A percentile compares a stretch with the other conserved stretches of the same genome.
phyloP scores from a whole-genome alignment of 2,329 filamentous ascomycete species.

The Arthrinium phaeospermum region DNA sequence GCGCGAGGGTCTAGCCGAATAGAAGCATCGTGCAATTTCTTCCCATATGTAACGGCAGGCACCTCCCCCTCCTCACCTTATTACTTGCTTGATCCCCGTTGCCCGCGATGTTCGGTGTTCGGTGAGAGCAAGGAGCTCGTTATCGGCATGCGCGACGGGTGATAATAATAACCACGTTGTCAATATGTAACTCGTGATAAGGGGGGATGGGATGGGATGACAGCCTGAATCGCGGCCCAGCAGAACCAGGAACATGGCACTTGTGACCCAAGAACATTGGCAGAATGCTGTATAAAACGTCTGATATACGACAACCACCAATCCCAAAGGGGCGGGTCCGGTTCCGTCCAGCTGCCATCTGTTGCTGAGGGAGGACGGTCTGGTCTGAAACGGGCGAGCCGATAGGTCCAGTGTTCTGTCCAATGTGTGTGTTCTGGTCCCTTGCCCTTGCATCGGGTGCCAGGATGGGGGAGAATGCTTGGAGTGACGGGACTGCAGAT shows the following conservation, averaged over 20 bases:
- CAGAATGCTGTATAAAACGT: constrained; percentile 1
- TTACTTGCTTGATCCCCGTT: not conserved
- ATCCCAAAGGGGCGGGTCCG: not conserved
- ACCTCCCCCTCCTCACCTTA: not conserved
- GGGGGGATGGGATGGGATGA: not conserved
- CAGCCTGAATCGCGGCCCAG: not conserved
- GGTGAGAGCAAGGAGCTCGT: not conserved
- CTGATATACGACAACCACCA: not conserved
- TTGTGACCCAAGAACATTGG: constrained; percentile 1
- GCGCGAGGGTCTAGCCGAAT: not conserved
- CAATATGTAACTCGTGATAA: not conserved
- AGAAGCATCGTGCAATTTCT: not conserved
- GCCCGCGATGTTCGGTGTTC: not conserved
- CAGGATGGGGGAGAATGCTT: not conserved
- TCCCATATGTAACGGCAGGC: not conserved
- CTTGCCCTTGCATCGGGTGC: constrained; percentile 8
- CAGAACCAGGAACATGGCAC: constrained; percentile 6
- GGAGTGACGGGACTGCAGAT: not conserved
- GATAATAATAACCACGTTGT: not conserved
- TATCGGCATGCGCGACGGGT: not conserved
- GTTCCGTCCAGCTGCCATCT: not conserved
- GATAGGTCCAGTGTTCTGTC: constrained; percentile 9
- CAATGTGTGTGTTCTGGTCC: not conserved
- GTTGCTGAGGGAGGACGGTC: constrained; percentile 2
- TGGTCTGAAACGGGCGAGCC: not conserved